Evolutionary conservation across 495 filamentous ascomycete genomes (phyloP).

Genomic region (Haplographium delicatum): DNA sequence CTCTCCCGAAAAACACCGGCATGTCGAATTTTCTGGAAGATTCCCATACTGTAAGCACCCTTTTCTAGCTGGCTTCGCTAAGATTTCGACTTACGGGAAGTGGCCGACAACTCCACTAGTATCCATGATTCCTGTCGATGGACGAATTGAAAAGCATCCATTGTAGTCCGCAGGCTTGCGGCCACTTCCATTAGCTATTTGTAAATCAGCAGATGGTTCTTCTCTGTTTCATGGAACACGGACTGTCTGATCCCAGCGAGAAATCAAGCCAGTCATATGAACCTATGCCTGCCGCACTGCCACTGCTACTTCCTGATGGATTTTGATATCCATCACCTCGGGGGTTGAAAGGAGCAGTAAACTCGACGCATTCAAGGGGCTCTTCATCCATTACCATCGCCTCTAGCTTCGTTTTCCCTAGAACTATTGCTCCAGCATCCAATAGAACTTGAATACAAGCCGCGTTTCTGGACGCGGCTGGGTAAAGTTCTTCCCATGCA

Average conservation of each 20-base stretch:
- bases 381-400: slow-evolving; percentile 53
- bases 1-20: slow-evolving; percentile 4
- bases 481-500: slow-evolving; percentile 47
- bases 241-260: slow-evolving; percentile 41
- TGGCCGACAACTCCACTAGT: slow-evolving; percentile 5
- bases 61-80: neutral
- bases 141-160: slow-evolving; percentile 12
- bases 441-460: slow-evolving; percentile 46
- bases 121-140: slow-evolving; percentile 8
- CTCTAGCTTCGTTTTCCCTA: slow-evolving; percentile 52
- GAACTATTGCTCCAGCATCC: slow-evolving; percentile 49
- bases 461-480: slow-evolving; percentile 38
- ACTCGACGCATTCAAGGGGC: slow-evolving; percentile 29
- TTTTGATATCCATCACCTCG: slow-evolving; percentile 50
- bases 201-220: slow-evolving; percentile 1
- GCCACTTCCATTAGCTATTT: slow-evolving; percentile 9
- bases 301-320: slow-evolving; percentile 39
- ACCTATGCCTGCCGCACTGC: slow-evolving; percentile 38
- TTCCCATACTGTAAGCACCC: neutral
- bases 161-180: slow-evolving; percentile 8
- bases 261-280: slow-evolving; percentile 52
- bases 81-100: neutral
- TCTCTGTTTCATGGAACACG: neutral
- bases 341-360: slow-evolving; percentile 48
- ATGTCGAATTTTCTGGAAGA: slow-evolving; percentile 1